Conservation (phyloP, 2,329 filamentous ascomycete genomes). For the Aspergillus arachidicola region DNA sequence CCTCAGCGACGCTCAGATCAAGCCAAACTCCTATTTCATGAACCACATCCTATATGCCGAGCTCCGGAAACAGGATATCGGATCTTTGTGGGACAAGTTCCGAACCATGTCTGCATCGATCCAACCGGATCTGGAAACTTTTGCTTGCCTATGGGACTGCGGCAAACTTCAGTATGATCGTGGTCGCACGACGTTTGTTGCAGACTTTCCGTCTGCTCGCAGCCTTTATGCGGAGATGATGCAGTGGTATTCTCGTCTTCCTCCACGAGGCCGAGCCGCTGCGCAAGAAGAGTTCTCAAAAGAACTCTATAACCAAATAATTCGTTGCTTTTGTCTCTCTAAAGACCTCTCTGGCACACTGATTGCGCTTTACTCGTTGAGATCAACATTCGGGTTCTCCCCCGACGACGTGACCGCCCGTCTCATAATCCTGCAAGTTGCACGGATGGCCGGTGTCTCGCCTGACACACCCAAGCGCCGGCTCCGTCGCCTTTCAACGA, state of each 20-base stretch:
- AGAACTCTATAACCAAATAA: slow-evolving; percentile 56
- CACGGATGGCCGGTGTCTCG: slow-evolving; percentile 45
- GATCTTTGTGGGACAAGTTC: slow-evolving; percentile 60
- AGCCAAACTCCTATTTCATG: slow-evolving; percentile 73
- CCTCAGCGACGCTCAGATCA: slow-evolving; percentile 65
- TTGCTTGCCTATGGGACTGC: slow-evolving; percentile 66
- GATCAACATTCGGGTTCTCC: slow-evolving; percentile 45
- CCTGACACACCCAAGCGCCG: slow-evolving; percentile 37
- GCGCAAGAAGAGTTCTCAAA: slow-evolving; percentile 46
- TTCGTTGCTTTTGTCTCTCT: slow-evolving; percentile 54
- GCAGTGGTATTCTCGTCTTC: slow-evolving; percentile 44
- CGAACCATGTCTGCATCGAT: slow-evolving; percentile 56
- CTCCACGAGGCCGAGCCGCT: slow-evolving; percentile 29
- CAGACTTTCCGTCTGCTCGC: slow-evolving; percentile 49
- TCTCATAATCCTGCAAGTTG: slow-evolving; percentile 53
- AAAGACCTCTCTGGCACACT: slow-evolving; percentile 54
- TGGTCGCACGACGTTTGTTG: slow-evolving; percentile 49
- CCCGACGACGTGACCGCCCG: slow-evolving; percentile 52
- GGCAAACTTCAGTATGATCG: slow-evolving; percentile 53
- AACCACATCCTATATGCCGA: slow-evolving; percentile 74
- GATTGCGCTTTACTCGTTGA: slow-evolving; percentile 52
- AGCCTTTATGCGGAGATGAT: slow-evolving; percentile 54
- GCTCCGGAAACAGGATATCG: slow-evolving; percentile 60
- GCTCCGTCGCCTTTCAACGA: slow-evolving; percentile 43
- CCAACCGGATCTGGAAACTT: slow-evolving; percentile 68